These are phyloP conservation scores for Stellera chamaejasme DNA, from an alignment of 345 rosid genomes.

Conservation along the genomic window DNA sequence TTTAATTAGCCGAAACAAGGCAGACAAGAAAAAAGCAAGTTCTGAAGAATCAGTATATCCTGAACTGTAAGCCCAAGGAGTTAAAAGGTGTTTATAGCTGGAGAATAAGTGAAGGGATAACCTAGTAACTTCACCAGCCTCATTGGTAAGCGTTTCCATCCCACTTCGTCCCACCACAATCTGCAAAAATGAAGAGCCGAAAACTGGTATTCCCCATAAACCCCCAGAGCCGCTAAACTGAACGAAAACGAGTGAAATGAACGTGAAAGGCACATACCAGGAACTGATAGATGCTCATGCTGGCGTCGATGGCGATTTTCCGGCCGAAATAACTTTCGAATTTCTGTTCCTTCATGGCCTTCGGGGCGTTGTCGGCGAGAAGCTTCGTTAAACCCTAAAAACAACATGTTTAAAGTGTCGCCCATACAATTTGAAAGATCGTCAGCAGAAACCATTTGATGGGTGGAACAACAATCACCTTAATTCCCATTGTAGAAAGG, in stretches of 20 bases:
- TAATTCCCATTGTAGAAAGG: too few species aligned
- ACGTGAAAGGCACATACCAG: slow-evolving; percentile 36
- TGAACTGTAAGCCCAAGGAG: slow-evolving; percentile 3
- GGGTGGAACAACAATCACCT: too few species aligned
- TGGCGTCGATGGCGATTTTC: slow-evolving; percentile 88
- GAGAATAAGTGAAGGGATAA: slow-evolving; percentile 10
- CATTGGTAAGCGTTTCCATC: slow-evolving; percentile 85
- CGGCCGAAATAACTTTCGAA: slow-evolving; percentile 91
- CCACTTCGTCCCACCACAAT: slow-evolving; percentile 93
- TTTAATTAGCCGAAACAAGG: background rate
- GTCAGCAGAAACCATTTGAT: too few species aligned
- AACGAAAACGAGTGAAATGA: background rate
- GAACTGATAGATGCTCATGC: slow-evolving; percentile 99
- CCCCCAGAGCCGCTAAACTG: too few species aligned
- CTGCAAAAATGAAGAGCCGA: slow-evolving; percentile 25
- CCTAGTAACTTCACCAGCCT: slow-evolving; percentile 99
- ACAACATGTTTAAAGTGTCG: background rate
- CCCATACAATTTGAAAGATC: too few species aligned
- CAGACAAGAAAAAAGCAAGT: slow-evolving; percentile 1
- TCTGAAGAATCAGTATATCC: background rate
- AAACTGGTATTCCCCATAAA: background rate
- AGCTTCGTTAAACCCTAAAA: slow-evolving; percentile 93
- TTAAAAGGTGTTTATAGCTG: background rate
- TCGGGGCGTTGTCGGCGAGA: slow-evolving; percentile 89
- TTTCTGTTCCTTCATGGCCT: slow-evolving; percentile 85